These are phyloP conservation scores for Cercophora sp. DNA, from an alignment of 495 filamentous ascomycete genomes.

Conservation along the genomic window DNA sequence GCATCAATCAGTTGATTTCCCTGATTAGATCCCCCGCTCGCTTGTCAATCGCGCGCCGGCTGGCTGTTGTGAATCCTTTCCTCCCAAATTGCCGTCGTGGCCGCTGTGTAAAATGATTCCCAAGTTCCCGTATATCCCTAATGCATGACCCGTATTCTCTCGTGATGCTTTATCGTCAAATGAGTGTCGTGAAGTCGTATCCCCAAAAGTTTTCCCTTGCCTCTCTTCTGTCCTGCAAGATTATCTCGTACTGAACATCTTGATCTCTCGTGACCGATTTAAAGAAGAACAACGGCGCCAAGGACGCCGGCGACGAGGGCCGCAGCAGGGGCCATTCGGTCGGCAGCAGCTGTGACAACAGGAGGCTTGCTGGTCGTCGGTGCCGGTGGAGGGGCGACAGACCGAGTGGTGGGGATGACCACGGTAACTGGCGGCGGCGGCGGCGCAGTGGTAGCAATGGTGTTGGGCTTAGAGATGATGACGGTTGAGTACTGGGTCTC, in stretches of 20 bases:
- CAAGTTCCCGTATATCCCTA: background rate
- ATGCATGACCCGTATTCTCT: background rate
- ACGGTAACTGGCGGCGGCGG: slow-evolving; percentile 22
- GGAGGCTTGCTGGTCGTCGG: slow-evolving; percentile 9
- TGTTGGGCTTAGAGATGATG: slow-evolving; percentile 17
- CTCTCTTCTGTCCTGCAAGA: background rate
- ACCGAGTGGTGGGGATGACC: slow-evolving; percentile 28
- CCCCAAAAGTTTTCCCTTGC: background rate
- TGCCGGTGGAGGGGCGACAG: slow-evolving; percentile 11
- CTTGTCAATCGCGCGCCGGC: background rate
- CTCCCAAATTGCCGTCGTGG: background rate
- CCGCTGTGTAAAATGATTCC: background rate
- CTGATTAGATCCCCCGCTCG: background rate
- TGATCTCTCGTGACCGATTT: too few species aligned
- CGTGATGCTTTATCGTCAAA: slow-evolving; percentile 1
- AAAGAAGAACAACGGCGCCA: slow-evolving; percentile 36
- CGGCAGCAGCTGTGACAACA: slow-evolving; percentile 27
- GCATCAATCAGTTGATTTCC: background rate
- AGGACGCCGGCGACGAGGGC: slow-evolving; percentile 36
- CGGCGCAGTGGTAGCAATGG: slow-evolving; percentile 15
- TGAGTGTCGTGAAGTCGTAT: slow-evolving; percentile 1
- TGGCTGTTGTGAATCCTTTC: background rate
- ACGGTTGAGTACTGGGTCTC: slow-evolving; percentile 29
- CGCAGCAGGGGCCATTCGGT: slow-evolving; percentile 23
- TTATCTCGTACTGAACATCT: too few species aligned